A percentile compares a stretch with the other conserved stretches of the same genome.
phyloP scores from a whole-genome alignment of 495 filamentous ascomycete species.

The Talaromyces proteolyticus region DNA sequence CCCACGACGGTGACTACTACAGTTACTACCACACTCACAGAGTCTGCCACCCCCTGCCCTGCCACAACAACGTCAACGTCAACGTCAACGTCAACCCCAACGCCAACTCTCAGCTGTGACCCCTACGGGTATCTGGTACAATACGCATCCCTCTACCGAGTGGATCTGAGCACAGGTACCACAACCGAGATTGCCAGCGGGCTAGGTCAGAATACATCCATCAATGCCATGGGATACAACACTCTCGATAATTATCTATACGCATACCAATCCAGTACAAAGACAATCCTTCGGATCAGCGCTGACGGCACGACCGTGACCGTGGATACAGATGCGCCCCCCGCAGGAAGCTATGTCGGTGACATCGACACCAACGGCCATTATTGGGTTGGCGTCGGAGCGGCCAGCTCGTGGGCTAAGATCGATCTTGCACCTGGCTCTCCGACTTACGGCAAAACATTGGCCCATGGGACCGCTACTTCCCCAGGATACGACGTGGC shows the following conservation, averaged over 20 bases:
- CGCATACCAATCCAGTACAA: not conserved
- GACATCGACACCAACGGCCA: not conserved
- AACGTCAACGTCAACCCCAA: not conserved
- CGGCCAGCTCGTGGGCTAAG: not conserved
- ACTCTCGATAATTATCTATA: not conserved
- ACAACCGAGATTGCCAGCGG: not conserved
- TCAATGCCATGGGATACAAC: slow-evolving; percentile 1
- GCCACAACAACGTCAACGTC: not conserved
- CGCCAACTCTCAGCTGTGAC: not conserved
- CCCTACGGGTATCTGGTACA: not conserved
- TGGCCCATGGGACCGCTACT: not conserved
- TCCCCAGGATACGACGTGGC: not conserved
- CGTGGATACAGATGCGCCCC: not conserved
- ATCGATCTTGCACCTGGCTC: not conserved
- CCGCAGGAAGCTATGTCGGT: not conserved
- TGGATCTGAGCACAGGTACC: not conserved
- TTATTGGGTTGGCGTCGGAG: not conserved
- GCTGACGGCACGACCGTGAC: not conserved
- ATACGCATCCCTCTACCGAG: not conserved
- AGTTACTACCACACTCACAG: not conserved
- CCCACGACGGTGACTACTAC: not conserved
- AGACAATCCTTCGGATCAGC: not conserved
- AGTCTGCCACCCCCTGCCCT: not conserved
- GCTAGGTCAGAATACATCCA: not conserved
- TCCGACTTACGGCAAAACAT: not conserved